A percentile compares a stretch with the other conserved stretches of the same genome.
These are phyloP conservation scores for Didymella pinodella DNA, from an alignment of 2,329 filamentous ascomycete species.

Conservation along the genomic window DNA sequence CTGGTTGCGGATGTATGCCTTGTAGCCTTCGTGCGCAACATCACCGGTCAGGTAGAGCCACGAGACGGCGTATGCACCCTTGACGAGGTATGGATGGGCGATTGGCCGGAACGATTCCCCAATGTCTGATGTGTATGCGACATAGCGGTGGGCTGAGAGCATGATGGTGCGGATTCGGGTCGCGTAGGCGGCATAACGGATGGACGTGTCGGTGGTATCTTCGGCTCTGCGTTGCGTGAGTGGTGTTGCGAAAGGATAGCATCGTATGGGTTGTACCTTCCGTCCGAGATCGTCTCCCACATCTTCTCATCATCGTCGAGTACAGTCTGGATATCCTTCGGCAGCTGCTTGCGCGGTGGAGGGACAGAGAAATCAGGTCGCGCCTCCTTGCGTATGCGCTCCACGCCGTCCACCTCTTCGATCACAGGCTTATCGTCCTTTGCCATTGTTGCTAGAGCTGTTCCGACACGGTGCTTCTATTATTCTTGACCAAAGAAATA, in stretches of 20 bases:
- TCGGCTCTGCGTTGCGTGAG: constrained; percentile 61
- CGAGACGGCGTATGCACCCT: constrained; percentile 84
- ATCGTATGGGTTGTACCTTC: constrained; percentile 68
- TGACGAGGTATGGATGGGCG: constrained; percentile 83
- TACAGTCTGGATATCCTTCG: constrained; percentile 63
- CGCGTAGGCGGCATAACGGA: constrained; percentile 94
- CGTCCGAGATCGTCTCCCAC: constrained; percentile 79
- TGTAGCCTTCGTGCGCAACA: constrained; percentile 92
- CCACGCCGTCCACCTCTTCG: constrained; percentile 48
- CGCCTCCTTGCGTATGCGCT: constrained; percentile 53
- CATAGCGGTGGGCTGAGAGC: constrained; percentile 89
- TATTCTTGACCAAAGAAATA: neutral
- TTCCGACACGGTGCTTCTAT: neutral
- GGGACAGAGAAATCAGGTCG: constrained; percentile 59
- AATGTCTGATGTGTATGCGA: constrained; percentile 96
- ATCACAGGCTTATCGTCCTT: constrained; percentile 44
- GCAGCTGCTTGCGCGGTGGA: constrained; percentile 60
- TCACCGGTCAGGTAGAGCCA: constrained; percentile 94
- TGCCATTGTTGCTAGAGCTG: constrained; percentile 40
- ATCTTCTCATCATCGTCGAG: constrained; percentile 69
- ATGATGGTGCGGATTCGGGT: constrained; percentile 85
- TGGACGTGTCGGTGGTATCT: constrained; percentile 82
- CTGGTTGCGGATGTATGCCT: constrained; percentile 89
- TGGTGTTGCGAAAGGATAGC: neutral
- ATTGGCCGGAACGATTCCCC: constrained; percentile 95